Base-by-base conservation (phyloP, 2,329 filamentous ascomycete genomes). In the Grosmannia serpens region DNA sequence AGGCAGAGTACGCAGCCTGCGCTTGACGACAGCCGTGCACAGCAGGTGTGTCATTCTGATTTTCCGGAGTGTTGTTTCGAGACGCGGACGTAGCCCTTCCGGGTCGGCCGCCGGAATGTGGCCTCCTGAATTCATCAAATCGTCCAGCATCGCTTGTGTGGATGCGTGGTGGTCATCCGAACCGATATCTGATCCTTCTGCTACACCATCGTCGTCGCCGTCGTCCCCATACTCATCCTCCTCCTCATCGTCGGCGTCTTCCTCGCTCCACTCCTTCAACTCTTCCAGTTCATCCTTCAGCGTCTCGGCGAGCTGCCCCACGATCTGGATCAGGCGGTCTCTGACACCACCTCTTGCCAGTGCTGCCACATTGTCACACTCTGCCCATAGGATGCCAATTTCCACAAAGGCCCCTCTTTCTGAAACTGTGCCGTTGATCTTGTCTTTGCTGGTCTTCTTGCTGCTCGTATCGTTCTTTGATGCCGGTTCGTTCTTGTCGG, bases 241-340 rank as follows among this genome's bases (percentile, higher is more conserved):
- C 38, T 73, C 74, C 27, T 80, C 77, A 0, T 79, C 75, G 17
- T 80, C 78, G 1, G 83, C 84, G 0, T 83, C 83, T 3, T 83
- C 87, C 1, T 90, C 87, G 24, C 86, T 84, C 90, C 91, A 96
- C 65, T 92, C 89, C 68, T 90, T 89, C 63, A 96, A 71, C 73
- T 96, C 92, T 62, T 88, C 83, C 64, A 95, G 81, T 0, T 90
- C 87, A 73, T 96, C 92, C 65, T 88, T 82, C 27, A 96, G 74
- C 2, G 87, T 82, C 58, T 88, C 88, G 47, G 84, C 77, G 71
- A 86, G 89, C 68, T 91, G 79, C 64, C 89, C 83, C 1, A 86
- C 86, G 67, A 87, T 91, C 64, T 80, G 77, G 0, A 87, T 78
- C 53, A 92, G 78, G 59, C 91, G 75, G 0, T 86, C 88, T 0